phyloP scores from a whole-genome alignment of 2,329 filamentous ascomycete genomes.

The Penicillium frequentans region DNA sequence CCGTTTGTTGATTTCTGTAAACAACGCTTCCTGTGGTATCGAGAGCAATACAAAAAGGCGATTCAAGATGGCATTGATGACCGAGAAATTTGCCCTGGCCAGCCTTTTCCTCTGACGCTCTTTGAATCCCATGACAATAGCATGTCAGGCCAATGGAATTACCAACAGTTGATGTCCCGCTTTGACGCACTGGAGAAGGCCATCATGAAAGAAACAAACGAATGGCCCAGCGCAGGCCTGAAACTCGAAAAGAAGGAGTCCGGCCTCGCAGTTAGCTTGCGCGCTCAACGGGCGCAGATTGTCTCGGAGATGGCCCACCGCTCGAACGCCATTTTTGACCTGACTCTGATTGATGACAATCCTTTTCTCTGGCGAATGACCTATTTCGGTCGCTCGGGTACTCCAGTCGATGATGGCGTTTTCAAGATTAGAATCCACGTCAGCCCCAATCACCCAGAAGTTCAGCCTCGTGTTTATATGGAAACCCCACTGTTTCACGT shows the following conservation, averaged over 20 bases:
- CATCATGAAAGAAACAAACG: constrained; percentile 68
- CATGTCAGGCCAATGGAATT: constrained; percentile 88
- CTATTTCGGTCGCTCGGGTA: constrained; percentile 90
- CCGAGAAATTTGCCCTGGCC: background rate
- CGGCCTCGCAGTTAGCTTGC: constrained; percentile 77
- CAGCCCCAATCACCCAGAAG: constrained; percentile 81
- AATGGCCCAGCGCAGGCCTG: constrained; percentile 71
- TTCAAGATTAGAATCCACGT: constrained; percentile 79
- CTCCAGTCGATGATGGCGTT: constrained; percentile 86
- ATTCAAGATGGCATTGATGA: constrained; percentile 50
- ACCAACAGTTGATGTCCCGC: constrained; percentile 69
- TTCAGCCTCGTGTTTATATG: constrained; percentile 81
- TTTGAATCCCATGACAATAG: constrained; percentile 76
- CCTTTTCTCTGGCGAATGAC: constrained; percentile 88
- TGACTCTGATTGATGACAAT: constrained; percentile 76
- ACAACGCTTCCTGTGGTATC: constrained; percentile 93
- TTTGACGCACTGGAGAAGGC: constrained; percentile 44
- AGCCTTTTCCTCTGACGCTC: constrained; percentile 73
- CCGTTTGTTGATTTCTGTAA: constrained; percentile 91
- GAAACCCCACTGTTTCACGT: constrained; percentile 85
- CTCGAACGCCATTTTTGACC: constrained; percentile 69
- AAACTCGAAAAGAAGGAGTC: constrained; percentile 63
- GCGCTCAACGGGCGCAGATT: constrained; percentile 82
- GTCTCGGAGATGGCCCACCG: constrained; percentile 70
- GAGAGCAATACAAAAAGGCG: constrained; percentile 75